Evolutionary conservation across 1,284 basidiomycete species (phyloP), one percentile per base, ranked within the genome.

Genomic region (Amylostereum chailletii): DNA sequence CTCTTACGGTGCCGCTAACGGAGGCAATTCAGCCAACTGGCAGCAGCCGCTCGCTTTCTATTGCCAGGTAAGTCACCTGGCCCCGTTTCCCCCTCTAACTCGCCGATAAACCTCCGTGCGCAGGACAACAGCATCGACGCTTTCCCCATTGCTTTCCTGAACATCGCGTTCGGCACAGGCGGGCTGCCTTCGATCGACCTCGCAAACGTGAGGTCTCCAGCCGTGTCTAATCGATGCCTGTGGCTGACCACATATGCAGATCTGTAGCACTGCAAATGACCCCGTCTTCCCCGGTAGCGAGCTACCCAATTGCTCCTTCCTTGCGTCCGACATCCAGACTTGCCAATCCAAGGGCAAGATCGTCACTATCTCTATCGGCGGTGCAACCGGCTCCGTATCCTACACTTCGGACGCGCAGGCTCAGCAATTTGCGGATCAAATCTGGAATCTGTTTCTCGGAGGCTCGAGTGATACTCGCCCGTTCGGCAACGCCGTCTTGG

Each of bases 381-480:
- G 83, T 37, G 80, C 78, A 2, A 76, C 72, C 3, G 80, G 79
- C 9, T 67, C 68, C 5, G 71, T 70, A 2, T 62, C 63, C 26
- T 83, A 85, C 60, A 60, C 63, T 37, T 76, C 70, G n/a, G 77
- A 79, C 49, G 60, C 71, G 0, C 71, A 81, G 56, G 82, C 72
- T 1, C 52, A 63, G 34, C 60, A 61, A 2, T 83, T 81, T 52
- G 81, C 77, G 1, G 64, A 78, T 47, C 74, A 71, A 0, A 72
- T 86, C 45, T 86, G 83, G 82, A 71, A 85, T 59, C 50, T 79
- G 11, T 83, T 85, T 67, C 68, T 86, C 11, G 83, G 79, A 8
- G 83, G 79, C 2, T 68, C 70, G 1, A 76, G 72, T 56, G 63
- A 63, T 26, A 72, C 72, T 1, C 67, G 83, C 49, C 83, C 83